Evolutionary conservation across 1,139 yeast species (phyloP).

Genomic region (Yamadazyma siamensis): DNA sequence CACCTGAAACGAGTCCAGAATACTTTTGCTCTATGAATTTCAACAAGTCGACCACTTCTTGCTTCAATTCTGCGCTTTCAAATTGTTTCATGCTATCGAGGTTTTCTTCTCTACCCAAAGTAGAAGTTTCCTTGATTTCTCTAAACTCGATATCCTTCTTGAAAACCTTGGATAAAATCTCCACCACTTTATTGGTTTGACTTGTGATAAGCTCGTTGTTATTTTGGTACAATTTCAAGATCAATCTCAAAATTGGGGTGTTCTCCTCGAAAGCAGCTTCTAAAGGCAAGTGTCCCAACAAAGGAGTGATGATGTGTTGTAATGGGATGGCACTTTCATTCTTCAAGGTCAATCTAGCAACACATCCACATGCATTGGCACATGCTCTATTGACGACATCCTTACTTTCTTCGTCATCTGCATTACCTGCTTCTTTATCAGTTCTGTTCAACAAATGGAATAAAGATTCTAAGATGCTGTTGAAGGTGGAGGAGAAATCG

Average conservation of each 20-base stretch:
- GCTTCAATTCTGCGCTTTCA: constrained; percentile 61
- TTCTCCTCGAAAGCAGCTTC: constrained; percentile 90
- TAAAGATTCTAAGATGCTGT: constrained; percentile 67
- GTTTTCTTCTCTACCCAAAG: constrained; percentile 81
- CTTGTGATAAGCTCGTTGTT: constrained; percentile 54
- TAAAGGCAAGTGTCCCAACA: constrained; percentile 79
- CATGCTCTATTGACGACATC: constrained; percentile 81
- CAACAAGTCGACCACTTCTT: constrained; percentile 64
- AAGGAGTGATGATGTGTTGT: constrained; percentile 72
- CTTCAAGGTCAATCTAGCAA: constrained; percentile 83
- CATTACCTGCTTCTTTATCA: constrained; percentile 60
- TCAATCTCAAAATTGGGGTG: constrained; percentile 79
- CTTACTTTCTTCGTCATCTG: constrained; percentile 64
- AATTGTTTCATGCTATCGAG: constrained; percentile 77
- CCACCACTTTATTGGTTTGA: constrained; percentile 64
- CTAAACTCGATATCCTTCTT: constrained; percentile 68
- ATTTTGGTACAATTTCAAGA: constrained; percentile 66
- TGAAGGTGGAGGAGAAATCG: constrained; percentile 64
- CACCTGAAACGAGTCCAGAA: constrained; percentile 58
- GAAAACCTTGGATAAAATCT: constrained; percentile 68
- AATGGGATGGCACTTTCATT: constrained; percentile 74
- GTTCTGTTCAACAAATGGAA: constrained; percentile 78
- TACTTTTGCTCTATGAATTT: constrained; percentile 67
- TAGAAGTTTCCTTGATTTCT: constrained; percentile 65
- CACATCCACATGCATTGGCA: constrained; percentile 97